Base-by-base conservation (phyloP, 1,139 yeast genomes). In the Nakaseomyces kungkrabaensis region DNA sequence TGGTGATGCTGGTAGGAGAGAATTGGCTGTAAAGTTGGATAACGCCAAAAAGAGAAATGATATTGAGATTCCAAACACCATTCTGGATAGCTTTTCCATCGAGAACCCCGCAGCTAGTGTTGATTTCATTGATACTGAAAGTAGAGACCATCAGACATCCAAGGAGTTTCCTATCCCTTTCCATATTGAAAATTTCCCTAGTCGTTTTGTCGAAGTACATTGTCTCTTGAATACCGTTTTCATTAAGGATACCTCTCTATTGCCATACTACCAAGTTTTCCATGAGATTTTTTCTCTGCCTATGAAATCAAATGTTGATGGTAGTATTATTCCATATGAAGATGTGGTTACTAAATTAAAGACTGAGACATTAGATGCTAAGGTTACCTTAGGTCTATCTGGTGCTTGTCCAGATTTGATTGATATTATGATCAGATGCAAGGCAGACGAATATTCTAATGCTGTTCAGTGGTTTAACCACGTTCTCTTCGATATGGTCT, bases 381-480 rank as follows among this genome's bases (percentile, higher is more conserved):
- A 73, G 9, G 69, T 84, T 26, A 75, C 77, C 45, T 76, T 75
- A 52, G 85, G 88, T 1, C 74, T 79, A 55, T 77, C 79, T 37
- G 77, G 77, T 47, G 79, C 76, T 51, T 81, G 82, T 58, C 76
- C 79, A 22, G 96, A 90, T 59, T 65, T 83, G 45, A 66, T 86
- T 45, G 73, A 77, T 49, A 72, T 89, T 29, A 77, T 73, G 52
- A 72, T 89, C 45, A 79, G 81, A 57, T 82, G 85, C 45, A 82
- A 79, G 57, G 71, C 74, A 7, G 72, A 71, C 8, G 81, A 88
- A 51, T 94, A 90, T 61, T 55, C 61, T 0, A 74, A 74, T 43
- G 92, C 92, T 0, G 79, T 90, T 45, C 76, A 78, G 31, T 92
- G 97, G 98, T 71, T 86, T 38, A 68, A 72, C 38, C 79, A 81